Conservation (phyloP, 1,284 basidiomycete species). For the Gymnopus androsaceus region DNA sequence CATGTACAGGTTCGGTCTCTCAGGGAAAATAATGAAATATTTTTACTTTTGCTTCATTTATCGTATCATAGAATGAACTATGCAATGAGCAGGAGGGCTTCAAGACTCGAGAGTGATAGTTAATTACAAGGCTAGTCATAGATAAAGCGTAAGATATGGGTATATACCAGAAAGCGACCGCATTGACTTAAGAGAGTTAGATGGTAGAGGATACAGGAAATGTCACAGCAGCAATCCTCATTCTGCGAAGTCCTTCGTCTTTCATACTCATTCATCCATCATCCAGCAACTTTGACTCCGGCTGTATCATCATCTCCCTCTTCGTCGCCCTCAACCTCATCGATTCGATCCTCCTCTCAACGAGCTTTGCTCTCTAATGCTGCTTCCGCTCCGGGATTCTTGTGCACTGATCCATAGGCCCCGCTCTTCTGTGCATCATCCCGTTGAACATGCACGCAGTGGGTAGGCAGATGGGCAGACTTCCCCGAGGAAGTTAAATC, state of each 20-base stretch:
- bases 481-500: conserved; percentile 71
- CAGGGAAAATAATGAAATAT: too few relatives aligned
- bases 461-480: conserved; percentile 63
- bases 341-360: neutral
- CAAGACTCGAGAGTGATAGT: too few relatives aligned
- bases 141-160: too few relatives aligned
- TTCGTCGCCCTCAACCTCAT: conserved; percentile 14
- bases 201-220: neutral
- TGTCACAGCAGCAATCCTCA: too few relatives aligned
- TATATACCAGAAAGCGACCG: too few relatives aligned
- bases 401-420: conserved; percentile 22
- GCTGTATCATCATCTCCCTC: conserved; percentile 34
- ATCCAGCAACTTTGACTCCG: conserved; percentile 44
- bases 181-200: neutral
- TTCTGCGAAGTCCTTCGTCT: neutral
- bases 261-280: too few relatives aligned
- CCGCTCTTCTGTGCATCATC: conserved; percentile 55
- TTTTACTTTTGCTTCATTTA: too few relatives aligned
- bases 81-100: too few relatives aligned
- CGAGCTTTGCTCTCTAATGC: conserved; percentile 6
- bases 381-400: conserved; percentile 4
- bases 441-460: conserved; percentile 68
- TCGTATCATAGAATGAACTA: too few relatives aligned
- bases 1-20: too few relatives aligned
- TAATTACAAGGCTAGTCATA: too few relatives aligned